Evolutionary conservation across 2,329 filamentous ascomycete species (phyloP).

Genomic region (Penicillium sp.): DNA sequence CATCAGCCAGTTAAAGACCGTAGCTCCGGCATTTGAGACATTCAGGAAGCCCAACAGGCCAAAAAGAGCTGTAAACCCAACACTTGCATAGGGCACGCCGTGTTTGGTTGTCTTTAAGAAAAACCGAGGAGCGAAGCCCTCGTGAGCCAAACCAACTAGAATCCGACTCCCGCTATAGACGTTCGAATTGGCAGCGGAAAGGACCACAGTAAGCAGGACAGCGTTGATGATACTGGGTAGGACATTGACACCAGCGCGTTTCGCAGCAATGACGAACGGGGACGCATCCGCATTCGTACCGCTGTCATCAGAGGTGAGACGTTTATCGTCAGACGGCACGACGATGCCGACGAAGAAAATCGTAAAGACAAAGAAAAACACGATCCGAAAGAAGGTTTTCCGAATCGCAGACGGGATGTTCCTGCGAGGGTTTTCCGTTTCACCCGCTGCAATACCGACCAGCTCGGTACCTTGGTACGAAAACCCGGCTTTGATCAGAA

Average conservation of each 20-base stretch:
- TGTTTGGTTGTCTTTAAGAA: conserved; percentile 1
- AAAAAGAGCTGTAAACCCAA: conserved; percentile 2
- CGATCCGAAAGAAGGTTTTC: conserved; percentile 72
- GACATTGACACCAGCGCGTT: not conserved
- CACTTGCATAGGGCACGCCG: conserved; percentile 2
- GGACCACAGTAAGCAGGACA: conserved; percentile 1
- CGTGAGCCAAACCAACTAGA: conserved; percentile 3
- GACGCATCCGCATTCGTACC: conserved; percentile 1
- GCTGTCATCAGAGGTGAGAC: conserved; percentile 45
- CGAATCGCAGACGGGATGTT: conserved; percentile 70
- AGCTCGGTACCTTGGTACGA: conserved; percentile 63
- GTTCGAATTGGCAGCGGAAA: conserved; percentile 7
- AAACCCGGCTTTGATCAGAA: conserved; percentile 45
- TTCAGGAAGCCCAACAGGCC: conserved; percentile 6
- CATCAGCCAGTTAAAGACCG: conserved; percentile 8
- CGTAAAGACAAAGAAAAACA: conserved; percentile 52
- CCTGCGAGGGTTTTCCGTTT: conserved; percentile 69
- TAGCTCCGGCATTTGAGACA: conserved; percentile 1
- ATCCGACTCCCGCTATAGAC: conserved; percentile 8
- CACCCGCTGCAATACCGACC: conserved; percentile 72
- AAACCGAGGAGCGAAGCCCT: conserved; percentile 3
- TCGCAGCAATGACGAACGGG: conserved; percentile 6
- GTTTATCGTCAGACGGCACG: conserved; percentile 60
- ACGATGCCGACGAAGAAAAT: conserved; percentile 67
- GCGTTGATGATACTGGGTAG: conserved; percentile 8